phyloP scores from a whole-genome alignment of 345 rosid genomes.

The Durio zibethinus region DNA sequence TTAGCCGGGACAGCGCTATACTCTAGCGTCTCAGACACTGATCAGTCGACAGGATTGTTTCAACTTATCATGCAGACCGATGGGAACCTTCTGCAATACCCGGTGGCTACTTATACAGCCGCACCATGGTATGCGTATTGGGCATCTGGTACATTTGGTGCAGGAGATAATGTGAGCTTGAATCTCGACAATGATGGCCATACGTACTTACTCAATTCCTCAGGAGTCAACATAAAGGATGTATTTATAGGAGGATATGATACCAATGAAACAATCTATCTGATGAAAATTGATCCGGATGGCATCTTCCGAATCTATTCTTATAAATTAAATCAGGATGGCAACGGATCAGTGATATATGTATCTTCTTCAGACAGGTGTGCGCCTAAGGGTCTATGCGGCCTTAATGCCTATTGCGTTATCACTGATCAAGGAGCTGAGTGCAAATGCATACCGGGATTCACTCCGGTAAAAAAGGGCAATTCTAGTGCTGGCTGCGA shows the following conservation, averaged over 20 bases:
- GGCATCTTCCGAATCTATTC: constrained; percentile 3
- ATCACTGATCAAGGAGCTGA: background rate
- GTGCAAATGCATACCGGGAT: constrained; percentile 1
- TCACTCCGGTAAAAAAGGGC: background rate
- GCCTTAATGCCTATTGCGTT: constrained; percentile 7
- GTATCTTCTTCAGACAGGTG: background rate
- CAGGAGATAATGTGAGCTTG: constrained; percentile 8
- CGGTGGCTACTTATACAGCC: background rate
- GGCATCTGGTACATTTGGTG: background rate
- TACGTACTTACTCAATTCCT: background rate
- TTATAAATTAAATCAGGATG: background rate
- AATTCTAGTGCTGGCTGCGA: background rate
- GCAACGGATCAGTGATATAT: background rate
- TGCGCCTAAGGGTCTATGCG: constrained; percentile 10
- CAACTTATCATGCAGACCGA: constrained; percentile 19
- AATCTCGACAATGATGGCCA: constrained; percentile 7
- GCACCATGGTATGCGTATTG: background rate
- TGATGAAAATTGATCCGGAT: constrained; percentile 2
- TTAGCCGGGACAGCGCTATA: constrained; percentile 14
- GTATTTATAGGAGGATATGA: background rate
- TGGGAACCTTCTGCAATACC: constrained; percentile 19
- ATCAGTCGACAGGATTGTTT: constrained; percentile 28
- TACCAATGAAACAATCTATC: background rate
- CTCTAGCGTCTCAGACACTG: constrained; percentile 10
- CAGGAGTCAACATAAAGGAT: background rate